Evolutionary conservation across 306 rosid species (phyloP), one percentile per base, ranked within the genome.

Genomic region (Inga oerstediana): DNA sequence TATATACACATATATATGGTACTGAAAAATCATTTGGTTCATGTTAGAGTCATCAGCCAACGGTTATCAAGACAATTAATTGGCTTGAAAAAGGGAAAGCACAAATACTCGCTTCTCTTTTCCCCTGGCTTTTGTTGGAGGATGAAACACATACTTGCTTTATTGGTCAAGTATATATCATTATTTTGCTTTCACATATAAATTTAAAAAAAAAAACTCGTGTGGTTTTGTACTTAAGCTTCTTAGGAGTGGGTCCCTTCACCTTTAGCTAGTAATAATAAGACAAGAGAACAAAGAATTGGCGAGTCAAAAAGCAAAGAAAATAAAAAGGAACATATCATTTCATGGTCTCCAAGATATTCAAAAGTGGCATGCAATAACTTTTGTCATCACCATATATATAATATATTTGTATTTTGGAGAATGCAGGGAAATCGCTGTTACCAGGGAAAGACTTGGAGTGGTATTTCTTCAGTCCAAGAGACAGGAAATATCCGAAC

Each of bases 401-500:
- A 46, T 46, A 41, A 45, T 45, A 45, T 45, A 45, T 10, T 12
- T 12, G 13, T 2, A 46, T 46, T 12, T 46, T 46, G 51, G 51
- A 46, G 24, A 8, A 52, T 83, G 45, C 88, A 93, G 98, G 98
- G 22, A 93, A 93, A 72, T 95, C 98, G 22, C 85, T 95, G 83
- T 80, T 95, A 59, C 98, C 98, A 0, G 95, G 98, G 79, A 95
- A 93, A 77, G 98, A 95, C 88, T 85, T 95, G 37, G 98, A 95
- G 83, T 95, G 98, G 98, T 95, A 95, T 77, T 95, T 95, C 86
- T 95, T 95, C 24, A 93, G 98, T 70, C 97, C 98, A 66, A 77
- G 98, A 16, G 97, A 95, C 75, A 86, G 98, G 27, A 95, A 95
- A 80, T 95, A 95, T 43, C 98, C 98, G 5, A 95, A 95, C 14